Evolutionary conservation across 176 grass and related monocot genomes (phyloP).

Genomic region (Eleusine indica): DNA sequence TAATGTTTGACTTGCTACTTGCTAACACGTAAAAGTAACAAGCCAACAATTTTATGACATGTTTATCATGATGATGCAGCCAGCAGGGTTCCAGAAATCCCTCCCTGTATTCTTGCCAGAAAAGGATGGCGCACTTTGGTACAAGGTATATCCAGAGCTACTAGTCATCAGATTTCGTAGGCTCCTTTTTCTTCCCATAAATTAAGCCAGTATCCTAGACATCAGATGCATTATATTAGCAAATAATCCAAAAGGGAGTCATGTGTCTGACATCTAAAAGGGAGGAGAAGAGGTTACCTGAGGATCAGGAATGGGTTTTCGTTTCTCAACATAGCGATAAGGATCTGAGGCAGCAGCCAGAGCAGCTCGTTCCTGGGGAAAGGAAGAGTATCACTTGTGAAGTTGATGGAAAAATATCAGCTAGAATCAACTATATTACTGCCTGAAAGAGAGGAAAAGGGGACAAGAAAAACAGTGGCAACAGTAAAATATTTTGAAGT

Average conservation of each 20-base stretch:
- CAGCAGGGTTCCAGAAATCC: constrained; percentile 18
- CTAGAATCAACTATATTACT: neutral
- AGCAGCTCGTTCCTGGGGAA: constrained; percentile 74
- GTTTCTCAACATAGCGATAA: constrained; percentile 92
- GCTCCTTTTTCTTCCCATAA: constrained; percentile 86
- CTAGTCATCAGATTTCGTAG: constrained; percentile 54
- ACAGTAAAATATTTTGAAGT: neutral
- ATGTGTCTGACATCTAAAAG: neutral
- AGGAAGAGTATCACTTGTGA: neutral
- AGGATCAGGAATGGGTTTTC: constrained; percentile 92
- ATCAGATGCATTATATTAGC: constrained; percentile 34
- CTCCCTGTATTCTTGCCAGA: constrained; percentile 10
- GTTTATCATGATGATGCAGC: constrained; percentile 17
- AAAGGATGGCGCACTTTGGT: constrained; percentile 5
- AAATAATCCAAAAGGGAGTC: constrained; percentile 13
- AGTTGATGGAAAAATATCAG: neutral
- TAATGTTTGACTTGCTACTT: constrained; percentile 16
- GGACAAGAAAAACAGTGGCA: neutral
- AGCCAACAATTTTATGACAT: constrained; percentile 21
- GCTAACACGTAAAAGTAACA: constrained; percentile 17
- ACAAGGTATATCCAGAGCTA: constrained; percentile 24
- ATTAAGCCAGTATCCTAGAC: constrained; percentile 79
- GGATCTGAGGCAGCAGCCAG: constrained; percentile 77
- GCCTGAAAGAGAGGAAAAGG: neutral
- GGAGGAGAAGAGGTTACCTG: constrained; percentile 48